Conservation (phyloP, 2,329 filamentous ascomycete species). For the Hymenoscyphus scutula region DNA sequence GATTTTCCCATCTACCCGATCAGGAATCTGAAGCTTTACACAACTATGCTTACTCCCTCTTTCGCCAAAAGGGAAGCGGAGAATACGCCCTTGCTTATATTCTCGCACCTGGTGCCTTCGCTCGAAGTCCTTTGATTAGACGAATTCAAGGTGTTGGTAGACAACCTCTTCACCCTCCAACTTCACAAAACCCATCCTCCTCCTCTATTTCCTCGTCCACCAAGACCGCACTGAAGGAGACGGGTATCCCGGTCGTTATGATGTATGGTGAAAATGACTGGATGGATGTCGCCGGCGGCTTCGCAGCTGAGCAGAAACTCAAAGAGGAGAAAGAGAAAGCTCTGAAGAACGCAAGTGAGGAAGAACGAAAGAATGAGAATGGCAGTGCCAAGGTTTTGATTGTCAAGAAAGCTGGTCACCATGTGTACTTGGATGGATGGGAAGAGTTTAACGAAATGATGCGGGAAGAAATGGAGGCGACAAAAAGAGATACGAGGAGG, state of each 20-base stretch:
- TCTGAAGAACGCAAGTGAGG: slow-evolving; percentile 59
- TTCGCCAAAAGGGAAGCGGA: slow-evolving; percentile 85
- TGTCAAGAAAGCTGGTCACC: slow-evolving; percentile 69
- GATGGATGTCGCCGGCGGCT: slow-evolving; percentile 93
- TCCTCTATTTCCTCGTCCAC: slow-evolving; percentile 8
- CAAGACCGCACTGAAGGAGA: slow-evolving; percentile 37
- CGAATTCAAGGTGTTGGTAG: slow-evolving; percentile 83
- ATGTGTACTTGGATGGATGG: slow-evolving; percentile 68
- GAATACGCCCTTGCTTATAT: slow-evolving; percentile 93
- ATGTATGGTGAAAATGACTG: slow-evolving; percentile 99
- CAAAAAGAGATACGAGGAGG: slow-evolving; percentile 24
- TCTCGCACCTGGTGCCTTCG: slow-evolving; percentile 89
- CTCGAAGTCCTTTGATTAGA: slow-evolving; percentile 80
- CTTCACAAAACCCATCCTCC: slow-evolving; percentile 9
- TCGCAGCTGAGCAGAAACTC: slow-evolving; percentile 75
- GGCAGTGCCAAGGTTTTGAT: slow-evolving; percentile 81
- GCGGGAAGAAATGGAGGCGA: slow-evolving; percentile 62
- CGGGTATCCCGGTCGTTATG: slow-evolving; percentile 78
- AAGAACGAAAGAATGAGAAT: slow-evolving; percentile 70
- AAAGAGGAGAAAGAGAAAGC: slow-evolving; percentile 62
- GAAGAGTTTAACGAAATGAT: slow-evolving; percentile 69
- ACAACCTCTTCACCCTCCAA: slow-evolving; percentile 46
- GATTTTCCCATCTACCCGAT: slow-evolving; percentile 82
- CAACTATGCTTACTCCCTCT: slow-evolving; percentile 91
- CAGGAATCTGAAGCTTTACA: slow-evolving; percentile 83